These are phyloP conservation scores for Saxophila tyrrhenica DNA, from an alignment of 495 filamentous ascomycete species.

Conservation along the genomic window DNA sequence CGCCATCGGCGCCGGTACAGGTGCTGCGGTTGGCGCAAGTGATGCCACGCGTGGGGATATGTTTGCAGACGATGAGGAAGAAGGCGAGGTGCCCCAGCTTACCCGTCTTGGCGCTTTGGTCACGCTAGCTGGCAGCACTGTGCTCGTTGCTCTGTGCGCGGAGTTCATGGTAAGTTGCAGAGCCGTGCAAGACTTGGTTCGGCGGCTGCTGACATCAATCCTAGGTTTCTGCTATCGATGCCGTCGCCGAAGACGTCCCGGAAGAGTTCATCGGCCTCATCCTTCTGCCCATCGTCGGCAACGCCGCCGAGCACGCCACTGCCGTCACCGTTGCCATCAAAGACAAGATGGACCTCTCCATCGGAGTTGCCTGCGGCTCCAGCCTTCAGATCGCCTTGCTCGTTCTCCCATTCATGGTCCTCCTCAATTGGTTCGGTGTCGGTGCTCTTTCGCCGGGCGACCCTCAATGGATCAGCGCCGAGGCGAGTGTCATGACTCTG, in stretches of 20 bases:
- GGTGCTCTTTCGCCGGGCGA: not conserved
- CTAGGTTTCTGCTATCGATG: conserved; percentile 67
- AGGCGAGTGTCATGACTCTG: conserved; percentile 16
- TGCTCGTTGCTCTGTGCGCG: conserved; percentile 74
- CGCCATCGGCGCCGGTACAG: conserved; percentile 43
- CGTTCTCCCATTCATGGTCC: conserved; percentile 22
- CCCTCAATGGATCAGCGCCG: not conserved
- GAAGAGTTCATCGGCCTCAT: conserved; percentile 26
- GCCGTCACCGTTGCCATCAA: conserved; percentile 25
- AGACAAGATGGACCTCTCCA: conserved; percentile 28
- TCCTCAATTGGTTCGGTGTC: conserved; percentile 24
- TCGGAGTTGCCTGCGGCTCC: conserved; percentile 25
- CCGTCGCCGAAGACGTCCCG: conserved; percentile 41
- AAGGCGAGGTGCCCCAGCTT: conserved; percentile 58
- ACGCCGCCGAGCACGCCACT: conserved; percentile 25
- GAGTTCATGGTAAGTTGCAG: conserved; percentile 84
- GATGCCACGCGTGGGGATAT: conserved; percentile 31
- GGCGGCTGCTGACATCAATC: too few species aligned
- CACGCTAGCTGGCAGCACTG: conserved; percentile 60
- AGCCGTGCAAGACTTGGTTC: too few species aligned
- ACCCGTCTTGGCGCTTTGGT: conserved; percentile 55
- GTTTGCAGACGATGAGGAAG: conserved; percentile 40
- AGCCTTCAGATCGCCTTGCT: conserved; percentile 27
- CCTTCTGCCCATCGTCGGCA: conserved; percentile 26
- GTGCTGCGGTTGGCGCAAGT: conserved; percentile 19